Conservation (phyloP, 1,284 basidiomycete genomes). For the Cutaneotrichosporon arboriforme region DNA sequence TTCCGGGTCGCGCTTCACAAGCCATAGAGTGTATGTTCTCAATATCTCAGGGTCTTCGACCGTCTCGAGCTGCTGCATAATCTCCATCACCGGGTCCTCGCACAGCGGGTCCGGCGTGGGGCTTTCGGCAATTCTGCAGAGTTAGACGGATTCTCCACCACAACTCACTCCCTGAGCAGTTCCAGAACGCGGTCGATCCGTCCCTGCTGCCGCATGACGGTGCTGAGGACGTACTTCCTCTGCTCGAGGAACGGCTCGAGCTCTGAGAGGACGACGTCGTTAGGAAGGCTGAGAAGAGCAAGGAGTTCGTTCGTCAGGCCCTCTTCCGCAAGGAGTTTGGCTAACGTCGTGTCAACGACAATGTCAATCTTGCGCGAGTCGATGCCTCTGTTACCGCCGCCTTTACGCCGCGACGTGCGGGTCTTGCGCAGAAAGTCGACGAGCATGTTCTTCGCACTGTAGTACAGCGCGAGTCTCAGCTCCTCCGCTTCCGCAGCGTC, state of each 20-base stretch:
- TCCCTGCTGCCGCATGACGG: constrained; percentile 58
- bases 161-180: constrained; percentile 63
- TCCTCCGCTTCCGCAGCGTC: constrained; percentile 13
- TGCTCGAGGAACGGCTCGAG: constrained; percentile 60
- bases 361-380: constrained; percentile 47
- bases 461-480: constrained; percentile 31
- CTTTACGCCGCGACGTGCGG: constrained; percentile 40
- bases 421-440: constrained; percentile 47
- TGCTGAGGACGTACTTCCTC: constrained; percentile 61
- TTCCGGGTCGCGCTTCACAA: constrained; percentile 63
- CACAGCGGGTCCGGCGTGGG: constrained; percentile 62
- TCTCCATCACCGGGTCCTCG: constrained; percentile 62
- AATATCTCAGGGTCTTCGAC: constrained; percentile 60
- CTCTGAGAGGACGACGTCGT: constrained; percentile 59
- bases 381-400: constrained; percentile 32
- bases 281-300: constrained; percentile 57
- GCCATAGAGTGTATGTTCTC: constrained; percentile 73
- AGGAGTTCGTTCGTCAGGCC: constrained; percentile 61
- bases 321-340: constrained; percentile 63
- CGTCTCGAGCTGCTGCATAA: constrained; percentile 60
- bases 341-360: constrained; percentile 73
- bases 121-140: constrained; percentile 38
- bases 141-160: not conserved
- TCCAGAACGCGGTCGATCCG: constrained; percentile 61
- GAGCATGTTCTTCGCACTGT: constrained; percentile 44